phyloP scores from a whole-genome alignment of 2,329 filamentous ascomycete species.

The Xylariaceae sp. region DNA sequence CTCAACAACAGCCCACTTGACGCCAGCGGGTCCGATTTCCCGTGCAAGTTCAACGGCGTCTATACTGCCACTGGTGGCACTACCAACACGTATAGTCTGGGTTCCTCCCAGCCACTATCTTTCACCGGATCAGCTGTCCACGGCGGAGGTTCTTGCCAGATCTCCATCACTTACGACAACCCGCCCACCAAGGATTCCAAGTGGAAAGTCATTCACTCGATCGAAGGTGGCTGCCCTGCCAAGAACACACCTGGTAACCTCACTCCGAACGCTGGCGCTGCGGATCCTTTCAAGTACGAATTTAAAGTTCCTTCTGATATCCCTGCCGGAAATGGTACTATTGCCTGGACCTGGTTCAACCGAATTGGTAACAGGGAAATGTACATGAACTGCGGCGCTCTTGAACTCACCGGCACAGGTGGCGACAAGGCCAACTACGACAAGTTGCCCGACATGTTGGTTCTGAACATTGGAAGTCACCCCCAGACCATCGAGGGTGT shows the following conservation, averaged over 20 bases:
- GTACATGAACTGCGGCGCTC: constrained; percentile 92
- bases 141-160: constrained; percentile 88
- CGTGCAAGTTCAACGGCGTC: constrained; percentile 66
- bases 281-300: constrained; percentile 55
- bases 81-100: constrained; percentile 60
- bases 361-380: constrained; percentile 88
- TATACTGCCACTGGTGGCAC: constrained; percentile 43
- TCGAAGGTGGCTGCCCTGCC: constrained; percentile 79
- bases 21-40: constrained; percentile 63
- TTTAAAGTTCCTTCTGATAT: constrained; percentile 70
- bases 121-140: constrained; percentile 75
- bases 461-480: constrained; percentile 58
- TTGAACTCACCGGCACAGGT: constrained; percentile 57
- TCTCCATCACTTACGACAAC: constrained; percentile 77
- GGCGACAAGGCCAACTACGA: constrained; percentile 52
- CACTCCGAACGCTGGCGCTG: constrained; percentile 39
- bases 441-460: constrained; percentile 68
- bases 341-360: constrained; percentile 97
- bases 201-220: constrained; percentile 88
- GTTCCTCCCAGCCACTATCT: constrained; percentile 55
- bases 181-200: constrained; percentile 60
- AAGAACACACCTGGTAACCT: constrained; percentile 55
- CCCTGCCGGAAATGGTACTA: constrained; percentile 68
- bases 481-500: constrained; percentile 36
- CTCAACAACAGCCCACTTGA: constrained; percentile 61